These are phyloP conservation scores for Corylus heterophylla DNA, from an alignment of 306 rosid genomes.

Conservation along the genomic window DNA sequence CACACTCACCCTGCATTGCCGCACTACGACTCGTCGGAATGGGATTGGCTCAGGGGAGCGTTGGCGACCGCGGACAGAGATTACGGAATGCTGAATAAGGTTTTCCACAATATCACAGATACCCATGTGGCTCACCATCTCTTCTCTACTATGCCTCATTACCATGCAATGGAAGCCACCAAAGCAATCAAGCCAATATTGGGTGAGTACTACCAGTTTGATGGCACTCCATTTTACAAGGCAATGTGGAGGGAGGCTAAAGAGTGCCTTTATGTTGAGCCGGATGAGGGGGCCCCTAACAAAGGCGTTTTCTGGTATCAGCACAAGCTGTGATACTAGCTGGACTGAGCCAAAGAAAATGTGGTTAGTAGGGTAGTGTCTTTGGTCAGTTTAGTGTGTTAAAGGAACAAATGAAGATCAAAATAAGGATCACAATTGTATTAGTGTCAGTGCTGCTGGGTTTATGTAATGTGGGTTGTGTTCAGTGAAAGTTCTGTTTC, in stretches of 20 bases:
- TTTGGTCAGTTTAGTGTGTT: neutral
- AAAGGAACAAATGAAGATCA: neutral
- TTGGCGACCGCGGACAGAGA: constrained; percentile 73
- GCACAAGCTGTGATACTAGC: constrained; percentile 44
- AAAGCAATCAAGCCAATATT: constrained; percentile 51
- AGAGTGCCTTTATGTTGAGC: constrained; percentile 75
- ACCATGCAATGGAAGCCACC: constrained; percentile 79
- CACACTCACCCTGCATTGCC: constrained; percentile 74
- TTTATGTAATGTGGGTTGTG: neutral
- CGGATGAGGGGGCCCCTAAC: constrained; percentile 37
- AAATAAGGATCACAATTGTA: no score
- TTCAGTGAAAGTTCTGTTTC: neutral
- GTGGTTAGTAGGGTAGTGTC: neutral
- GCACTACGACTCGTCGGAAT: constrained; percentile 66
- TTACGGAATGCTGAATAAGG: constrained; percentile 58
- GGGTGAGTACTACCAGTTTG: constrained; percentile 62
- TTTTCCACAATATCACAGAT: constrained; percentile 71
- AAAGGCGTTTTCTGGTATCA: constrained; percentile 75
- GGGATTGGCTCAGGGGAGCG: constrained; percentile 90
- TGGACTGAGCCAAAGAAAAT: neutral
- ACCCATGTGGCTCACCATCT: constrained; percentile 76
- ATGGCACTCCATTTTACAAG: constrained; percentile 60
- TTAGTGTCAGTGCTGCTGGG: neutral
- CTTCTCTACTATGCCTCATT: constrained; percentile 77
- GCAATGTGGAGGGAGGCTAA: constrained; percentile 85